Percentiles rank a stretch among this genome's conserved stretches.
Conservation (phyloP, 768 basidiomycete species). For the Boletus sp. region DNA sequence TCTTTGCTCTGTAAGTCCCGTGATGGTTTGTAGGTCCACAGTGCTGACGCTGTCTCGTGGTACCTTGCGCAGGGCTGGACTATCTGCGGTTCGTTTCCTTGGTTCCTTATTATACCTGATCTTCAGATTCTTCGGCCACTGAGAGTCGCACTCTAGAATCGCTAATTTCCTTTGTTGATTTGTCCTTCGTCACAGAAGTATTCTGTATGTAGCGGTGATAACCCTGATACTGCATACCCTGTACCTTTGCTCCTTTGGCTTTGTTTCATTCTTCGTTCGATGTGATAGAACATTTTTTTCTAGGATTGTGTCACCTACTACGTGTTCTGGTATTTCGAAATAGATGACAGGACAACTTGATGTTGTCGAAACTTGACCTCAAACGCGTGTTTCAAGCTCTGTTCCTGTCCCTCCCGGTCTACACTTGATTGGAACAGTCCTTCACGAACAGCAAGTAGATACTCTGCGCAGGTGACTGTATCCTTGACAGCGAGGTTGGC, state of each 20-base stretch:
- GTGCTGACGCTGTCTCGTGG: slow-evolving; percentile 3
- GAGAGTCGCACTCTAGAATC: neutral
- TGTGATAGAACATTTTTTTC: neutral
- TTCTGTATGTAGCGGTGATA: slow-evolving; percentile 5
- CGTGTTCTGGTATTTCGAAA: slow-evolving; percentile 1
- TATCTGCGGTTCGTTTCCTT: slow-evolving; percentile 78
- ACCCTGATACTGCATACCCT: slow-evolving; percentile 10
- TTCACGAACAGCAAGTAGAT: neutral
- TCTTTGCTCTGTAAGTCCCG: slow-evolving; percentile 55
- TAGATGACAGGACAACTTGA: slow-evolving; percentile 3
- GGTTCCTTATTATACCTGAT: slow-evolving; percentile 80
- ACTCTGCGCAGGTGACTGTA: neutral
- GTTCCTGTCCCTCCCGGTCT: neutral
- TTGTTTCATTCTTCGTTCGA: neutral
- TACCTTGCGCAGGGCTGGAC: slow-evolving; percentile 53
- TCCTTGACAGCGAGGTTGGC: neutral
- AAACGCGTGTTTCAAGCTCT: neutral
- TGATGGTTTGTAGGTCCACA: neutral
- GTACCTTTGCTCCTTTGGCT: slow-evolving; percentile 9
- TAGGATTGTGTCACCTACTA: neutral
- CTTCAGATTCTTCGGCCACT: slow-evolving; percentile 61
- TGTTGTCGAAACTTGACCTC: slow-evolving; percentile 4
- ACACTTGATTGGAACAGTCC: neutral
- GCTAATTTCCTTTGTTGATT: neutral
- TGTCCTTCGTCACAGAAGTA: slow-evolving; percentile 6